Conservation (phyloP, 441 rosid species). For the Aleurites moluccanus region DNA sequence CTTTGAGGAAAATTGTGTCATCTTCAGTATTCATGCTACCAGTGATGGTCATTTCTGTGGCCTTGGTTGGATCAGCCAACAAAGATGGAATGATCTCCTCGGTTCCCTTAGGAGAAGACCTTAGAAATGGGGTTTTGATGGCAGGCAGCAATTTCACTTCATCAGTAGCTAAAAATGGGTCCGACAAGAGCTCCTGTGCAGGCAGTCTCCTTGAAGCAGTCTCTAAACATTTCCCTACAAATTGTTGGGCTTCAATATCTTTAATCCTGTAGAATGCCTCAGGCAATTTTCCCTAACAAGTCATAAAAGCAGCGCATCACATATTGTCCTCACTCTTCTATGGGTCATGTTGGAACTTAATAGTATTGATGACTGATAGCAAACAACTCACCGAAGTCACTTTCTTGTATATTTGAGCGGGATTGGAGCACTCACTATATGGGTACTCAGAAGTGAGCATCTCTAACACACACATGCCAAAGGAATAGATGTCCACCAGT, state of each 20-base stretch:
- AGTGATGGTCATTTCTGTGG: conserved; percentile 71
- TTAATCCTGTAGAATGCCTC: conserved; percentile 66
- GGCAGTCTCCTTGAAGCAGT: conserved; percentile 66
- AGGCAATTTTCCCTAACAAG: conserved; percentile 76
- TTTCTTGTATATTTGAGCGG: conserved; percentile 82
- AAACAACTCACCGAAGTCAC: conserved; percentile 52
- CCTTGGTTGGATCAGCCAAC: conserved; percentile 44
- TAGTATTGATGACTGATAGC: conserved; percentile 8
- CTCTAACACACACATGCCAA: conserved; percentile 83
- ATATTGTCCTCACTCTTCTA: not conserved
- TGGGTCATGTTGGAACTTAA: not conserved
- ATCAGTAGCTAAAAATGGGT: conserved; percentile 61
- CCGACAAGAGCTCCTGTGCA: conserved; percentile 64
- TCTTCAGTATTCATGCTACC: conserved; percentile 78
- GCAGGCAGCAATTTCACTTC: conserved; percentile 34
- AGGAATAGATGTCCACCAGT: conserved; percentile 74
- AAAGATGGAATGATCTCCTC: conserved; percentile 34
- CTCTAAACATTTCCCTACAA: conserved; percentile 80
- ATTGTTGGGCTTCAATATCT: conserved; percentile 57
- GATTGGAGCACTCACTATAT: conserved; percentile 71
- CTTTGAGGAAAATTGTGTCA: conserved; percentile 76
- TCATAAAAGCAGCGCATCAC: not conserved
- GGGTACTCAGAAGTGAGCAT: conserved; percentile 81
- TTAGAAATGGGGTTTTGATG: conserved; percentile 35
- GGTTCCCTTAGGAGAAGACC: conserved; percentile 30